Base-by-base conservation (phyloP, 2,329 filamentous ascomycete genomes). In the Amylocarpus encephaloides region DNA sequence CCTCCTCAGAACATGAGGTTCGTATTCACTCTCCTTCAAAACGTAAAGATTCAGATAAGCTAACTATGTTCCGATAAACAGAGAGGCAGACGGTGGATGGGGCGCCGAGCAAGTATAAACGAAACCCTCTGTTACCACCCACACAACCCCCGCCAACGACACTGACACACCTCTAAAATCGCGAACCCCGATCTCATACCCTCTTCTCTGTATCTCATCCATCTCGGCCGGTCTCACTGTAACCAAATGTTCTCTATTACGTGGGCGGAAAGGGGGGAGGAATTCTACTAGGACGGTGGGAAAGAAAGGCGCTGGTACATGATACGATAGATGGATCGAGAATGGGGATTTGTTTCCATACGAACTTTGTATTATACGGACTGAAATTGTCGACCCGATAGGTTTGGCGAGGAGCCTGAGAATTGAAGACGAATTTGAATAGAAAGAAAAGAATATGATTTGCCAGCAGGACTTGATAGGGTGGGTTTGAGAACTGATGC, bases 1-100 rank as follows among this genome's bases (percentile, higher is more conserved):
- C 76, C 78, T 47, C 78, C 78, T 10, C 70, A 75, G 53, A 81
- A 79, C 66, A 81, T 81, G 78, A 60, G 65, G 55, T 58, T 51
- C 32, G 34, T 15, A n/a, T n/a, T 33, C 19, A n/a, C 26, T 13
- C 6, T 33, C 38, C 38, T 15, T 3, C 19, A 32, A 30, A 10
- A 22, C 15, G 10, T 35, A 26, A 19, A 4, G 34, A n/a, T n/a
- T n/a, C 32, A 35, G 5, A 34, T 6, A 38, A 1, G 35, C 44
- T 48, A 29, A 48, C 29, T 13, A 19, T 32, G 3, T 13, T 48
- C 15, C 22, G 13, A 15, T 36, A 43, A 29, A 44, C 40, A 51
- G 49, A 36, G 58, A 59, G 42, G 58, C 56, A n/a, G 58, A 59
- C 36, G 56, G 46, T 15, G 58, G 58, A 46, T 60, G 58, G 58